Evolutionary conservation across 192 early-diverging fungal species (phyloP), one percentile per base, ranked within the genome.

Genomic region (Podila verticillata): DNA sequence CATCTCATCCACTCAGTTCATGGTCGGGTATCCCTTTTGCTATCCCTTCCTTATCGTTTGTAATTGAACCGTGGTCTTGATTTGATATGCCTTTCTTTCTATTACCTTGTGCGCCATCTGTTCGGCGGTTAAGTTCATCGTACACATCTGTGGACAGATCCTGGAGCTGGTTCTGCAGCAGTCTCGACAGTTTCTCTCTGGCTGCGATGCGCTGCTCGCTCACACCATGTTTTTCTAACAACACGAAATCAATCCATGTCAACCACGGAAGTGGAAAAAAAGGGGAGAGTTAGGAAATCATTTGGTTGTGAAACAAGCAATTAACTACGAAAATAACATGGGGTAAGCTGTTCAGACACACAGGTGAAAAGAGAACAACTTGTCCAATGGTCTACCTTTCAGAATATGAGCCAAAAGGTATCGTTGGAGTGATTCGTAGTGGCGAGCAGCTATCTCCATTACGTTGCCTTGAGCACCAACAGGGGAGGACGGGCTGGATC

Each of bases 101-200:
- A 63, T 48, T 88, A 95, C 93, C 87, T 65, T 91, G 86, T 61
- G 74, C 82, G 12, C 82, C 78, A 80, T 91, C 86, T 51, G 63
- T 63, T 22, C 97, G 66, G 59, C 97, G 83, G 48, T 87, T 90
- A 78, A 97, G 87, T 78, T 99, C 97, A 83, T 99, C 97, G 83
- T 93, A 96, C 10, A 99, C 96, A 84, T 99, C 96, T 3, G 93
- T 96, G 32, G 93, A 89, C n/a, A 99, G 89, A 80, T 98, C 97
- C 72, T 94, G 90, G 84, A 98, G 96, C 81, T 99, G 97, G 65
- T 89, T 87, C 56, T 91, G 88, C 44, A 91, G 87, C 28, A 97
- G 84, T 51, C 91, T 86, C 15, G 88, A 87, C 13, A 99, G 84
- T 79, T 98, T 98, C 48, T 95, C 91, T 63, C 91, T 70, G 9